Evolutionary conservation across 2,329 filamentous ascomycete species (phyloP), one percentile per base, ranked within the genome.

Genomic region (Biscogniauxia marginata): DNA sequence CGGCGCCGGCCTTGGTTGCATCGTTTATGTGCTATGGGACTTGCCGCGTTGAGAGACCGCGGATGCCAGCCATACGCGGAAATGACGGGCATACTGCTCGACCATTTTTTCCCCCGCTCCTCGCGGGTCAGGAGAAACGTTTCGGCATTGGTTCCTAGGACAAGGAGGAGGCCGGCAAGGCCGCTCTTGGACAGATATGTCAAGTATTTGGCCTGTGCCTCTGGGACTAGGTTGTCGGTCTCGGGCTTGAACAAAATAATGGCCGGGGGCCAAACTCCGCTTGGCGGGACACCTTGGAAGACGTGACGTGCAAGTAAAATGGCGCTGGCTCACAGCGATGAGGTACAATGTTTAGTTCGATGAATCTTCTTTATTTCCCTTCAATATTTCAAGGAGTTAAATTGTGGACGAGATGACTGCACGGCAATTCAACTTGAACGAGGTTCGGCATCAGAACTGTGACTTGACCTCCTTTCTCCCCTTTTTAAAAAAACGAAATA

Each of bases 21-120:
- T 87, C 84, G n/a, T 68, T 63, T 49, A 84, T 76, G 52, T 79
- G 79, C 66, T 85, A 79, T 1, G 85, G 74, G 3, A 81, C 80
- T 70, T 87, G 84, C 58, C 78, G 78, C 2, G 82, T 86, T n/a
- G 82, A 85, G 67, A 87, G 84, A 0, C 79, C 83, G 8, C 83
- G 78, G 7, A 84, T 81, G 21, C 85, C 85, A 9, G 81, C 82
- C 74, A 85, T 84, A 63, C 85, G 74, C 19, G 81, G 82, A 61
- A 74, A 83, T 20, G 73, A 71, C 1, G 76, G 74, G 75, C 24
- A 25, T 11, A 11, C 24, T 25, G 6, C 24, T 25, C 24, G 24
- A 11, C 6, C 24, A 25, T 6, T 25, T 25, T 22, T 74, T 73
- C 34, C 71, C 70, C 50, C 83, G 77, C 68, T 85, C 83, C 61